These are phyloP conservation scores for Acanthamoeba divionensis DNA, from an alignment of 208 protist genomes.

Conservation along the genomic window DNA sequence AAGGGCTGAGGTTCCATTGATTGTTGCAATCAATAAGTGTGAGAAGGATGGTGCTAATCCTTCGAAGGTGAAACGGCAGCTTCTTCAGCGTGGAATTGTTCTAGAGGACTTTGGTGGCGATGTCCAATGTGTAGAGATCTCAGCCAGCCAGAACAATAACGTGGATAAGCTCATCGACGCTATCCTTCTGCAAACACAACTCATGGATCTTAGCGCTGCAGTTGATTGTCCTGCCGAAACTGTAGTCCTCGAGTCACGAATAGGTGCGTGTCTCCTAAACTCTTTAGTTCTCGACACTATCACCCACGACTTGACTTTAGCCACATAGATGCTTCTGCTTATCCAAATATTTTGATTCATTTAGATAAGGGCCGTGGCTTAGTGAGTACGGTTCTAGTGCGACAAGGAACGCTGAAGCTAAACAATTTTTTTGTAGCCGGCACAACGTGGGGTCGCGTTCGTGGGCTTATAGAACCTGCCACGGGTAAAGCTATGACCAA, in stretches of 20 bases:
- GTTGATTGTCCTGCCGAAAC: conserved; percentile 81
- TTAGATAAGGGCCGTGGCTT: not conserved
- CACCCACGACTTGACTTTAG: too few species aligned
- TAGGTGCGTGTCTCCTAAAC: conserved; percentile 26
- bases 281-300: not conserved
- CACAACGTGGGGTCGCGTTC: conserved; percentile 62
- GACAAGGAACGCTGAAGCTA: conserved; percentile 63
- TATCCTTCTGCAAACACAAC: conserved; percentile 87
- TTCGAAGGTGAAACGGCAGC: conserved; percentile 76
- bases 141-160: conserved; percentile 79
- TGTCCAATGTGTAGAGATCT: conserved; percentile 88
- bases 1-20: conserved; percentile 76
- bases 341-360: too few species aligned
- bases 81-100: conserved; percentile 82
- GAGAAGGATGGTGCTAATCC: conserved; percentile 87
- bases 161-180: conserved; percentile 88
- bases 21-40: conserved; percentile 96
- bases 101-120: conserved; percentile 93
- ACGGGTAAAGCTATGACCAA: not conserved
- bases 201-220: conserved; percentile 88
- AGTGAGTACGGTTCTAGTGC: conserved; percentile 61
- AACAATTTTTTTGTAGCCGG: conserved; percentile 74
- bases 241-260: conserved; percentile 87
- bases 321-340: too few species aligned
- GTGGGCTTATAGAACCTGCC: conserved; percentile 52